Conservation (phyloP, 306 rosid species). For the Castanospermum australe region DNA sequence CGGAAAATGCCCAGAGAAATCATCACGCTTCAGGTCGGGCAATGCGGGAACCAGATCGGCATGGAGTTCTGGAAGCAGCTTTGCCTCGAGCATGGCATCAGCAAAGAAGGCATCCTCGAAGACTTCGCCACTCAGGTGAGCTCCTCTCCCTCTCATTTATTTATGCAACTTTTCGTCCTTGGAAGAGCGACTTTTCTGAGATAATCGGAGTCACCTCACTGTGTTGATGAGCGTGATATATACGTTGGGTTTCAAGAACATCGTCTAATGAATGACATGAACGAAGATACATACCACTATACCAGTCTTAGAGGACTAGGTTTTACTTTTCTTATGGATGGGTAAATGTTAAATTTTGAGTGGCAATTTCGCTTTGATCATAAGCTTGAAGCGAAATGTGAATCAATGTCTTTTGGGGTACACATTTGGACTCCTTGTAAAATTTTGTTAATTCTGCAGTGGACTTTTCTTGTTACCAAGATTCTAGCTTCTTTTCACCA, state of each 20-base stretch:
- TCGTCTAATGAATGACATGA: not conserved
- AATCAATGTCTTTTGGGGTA: not conserved
- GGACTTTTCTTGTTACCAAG: no score
- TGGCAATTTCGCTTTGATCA: not conserved
- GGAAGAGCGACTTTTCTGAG: no score
- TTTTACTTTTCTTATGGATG: not conserved
- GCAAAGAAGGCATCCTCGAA: conserved; percentile 96
- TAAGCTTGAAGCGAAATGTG: not conserved
- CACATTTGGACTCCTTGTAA: no score
- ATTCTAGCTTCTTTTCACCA: no score
- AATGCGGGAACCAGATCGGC: conserved; percentile 99
- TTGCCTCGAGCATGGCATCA: conserved; percentile 97
- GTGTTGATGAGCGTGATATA: not conserved
- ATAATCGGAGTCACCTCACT: not conserved
- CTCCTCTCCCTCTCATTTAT: no score
- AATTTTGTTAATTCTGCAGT: no score
- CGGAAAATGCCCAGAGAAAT: conserved; percentile 87
- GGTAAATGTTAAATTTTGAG: not conserved
- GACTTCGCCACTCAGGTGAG: conserved; percentile 99
- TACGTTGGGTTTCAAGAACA: no score
- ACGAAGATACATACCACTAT: not conserved
- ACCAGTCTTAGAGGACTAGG: not conserved
- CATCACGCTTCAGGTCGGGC: conserved; percentile 95
- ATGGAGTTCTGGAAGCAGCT: conserved; percentile 99
- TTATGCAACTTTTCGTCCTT: no score